A percentile compares a stretch with the other conserved stretches of the same genome.
phyloP scores from a whole-genome alignment of 192 early-diverging fungal genomes.

The Coemansia erecta region DNA sequence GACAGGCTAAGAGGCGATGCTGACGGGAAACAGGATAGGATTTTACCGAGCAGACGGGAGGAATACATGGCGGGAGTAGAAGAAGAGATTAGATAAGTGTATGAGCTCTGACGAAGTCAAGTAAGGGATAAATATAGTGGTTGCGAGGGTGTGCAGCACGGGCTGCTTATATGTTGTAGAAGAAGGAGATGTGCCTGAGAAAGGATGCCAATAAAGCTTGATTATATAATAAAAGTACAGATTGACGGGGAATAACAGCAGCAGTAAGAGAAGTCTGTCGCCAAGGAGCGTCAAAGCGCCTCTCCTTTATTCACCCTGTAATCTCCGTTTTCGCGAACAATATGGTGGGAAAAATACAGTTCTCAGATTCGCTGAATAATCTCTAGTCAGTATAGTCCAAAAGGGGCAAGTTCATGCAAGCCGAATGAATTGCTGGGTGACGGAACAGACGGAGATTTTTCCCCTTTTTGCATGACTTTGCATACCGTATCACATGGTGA shows the following conservation, averaged over 20 bases:
- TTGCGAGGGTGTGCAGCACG: too few relatives aligned
- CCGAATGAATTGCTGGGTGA: background rate
- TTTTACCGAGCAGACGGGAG: background rate
- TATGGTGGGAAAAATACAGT: too few relatives aligned
- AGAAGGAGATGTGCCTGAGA: too few relatives aligned
- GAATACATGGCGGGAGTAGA: background rate
- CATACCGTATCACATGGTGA: background rate
- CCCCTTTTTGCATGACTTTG: background rate
- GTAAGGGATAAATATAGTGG: background rate
- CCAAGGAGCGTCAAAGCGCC: too few relatives aligned
- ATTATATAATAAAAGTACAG: too few relatives aligned
- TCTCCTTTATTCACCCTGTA: too few relatives aligned
- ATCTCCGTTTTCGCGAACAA: too few relatives aligned
- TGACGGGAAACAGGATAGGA: background rate
- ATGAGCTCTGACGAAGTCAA: background rate
- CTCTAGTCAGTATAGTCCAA: background rate
- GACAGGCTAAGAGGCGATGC: background rate
- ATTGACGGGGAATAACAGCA: too few relatives aligned
- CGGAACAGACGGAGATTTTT: constrained; percentile 4
- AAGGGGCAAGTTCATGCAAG: background rate
- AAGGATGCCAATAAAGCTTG: too few relatives aligned
- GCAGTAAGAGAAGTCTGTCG: too few relatives aligned
- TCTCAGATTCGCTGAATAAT: too few relatives aligned
- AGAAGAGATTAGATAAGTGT: background rate
- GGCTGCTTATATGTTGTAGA: too few relatives aligned